Conservation (phyloP, 139 green algal genomes). For the Trebouxia sp. region DNA sequence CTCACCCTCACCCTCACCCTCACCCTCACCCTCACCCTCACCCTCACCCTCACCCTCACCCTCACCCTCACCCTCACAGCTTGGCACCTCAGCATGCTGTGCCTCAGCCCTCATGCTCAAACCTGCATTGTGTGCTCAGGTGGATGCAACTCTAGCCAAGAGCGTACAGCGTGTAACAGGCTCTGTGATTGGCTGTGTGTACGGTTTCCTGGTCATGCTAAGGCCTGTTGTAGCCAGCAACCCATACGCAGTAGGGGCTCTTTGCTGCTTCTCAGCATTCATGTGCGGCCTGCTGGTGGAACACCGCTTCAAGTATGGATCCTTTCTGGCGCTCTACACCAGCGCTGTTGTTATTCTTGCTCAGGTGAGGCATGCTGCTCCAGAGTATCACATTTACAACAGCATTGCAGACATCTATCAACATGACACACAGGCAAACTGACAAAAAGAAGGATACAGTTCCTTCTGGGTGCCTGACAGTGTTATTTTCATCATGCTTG, state of each 20-base stretch:
- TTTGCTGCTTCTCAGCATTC: constrained; percentile 37
- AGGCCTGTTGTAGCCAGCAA: constrained; percentile 38
- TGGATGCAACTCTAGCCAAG: constrained; percentile 4
- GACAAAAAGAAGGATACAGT: too few relatives aligned
- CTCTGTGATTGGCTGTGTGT: constrained; percentile 13
- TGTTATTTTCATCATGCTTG: too few relatives aligned
- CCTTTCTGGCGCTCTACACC: constrained; percentile 23
- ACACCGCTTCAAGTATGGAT: constrained; percentile 1
- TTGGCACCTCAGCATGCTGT: too few relatives aligned
- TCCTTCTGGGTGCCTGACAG: too few relatives aligned
- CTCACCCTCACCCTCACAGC: too few relatives aligned
- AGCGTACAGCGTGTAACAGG: constrained; percentile 8
- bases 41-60: too few relatives aligned
- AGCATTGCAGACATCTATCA: too few relatives aligned
- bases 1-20: too few relatives aligned
- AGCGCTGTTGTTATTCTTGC: constrained; percentile 17
- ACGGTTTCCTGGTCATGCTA: constrained; percentile 46
- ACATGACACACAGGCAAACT: too few relatives aligned
- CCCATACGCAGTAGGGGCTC: constrained; percentile 38
- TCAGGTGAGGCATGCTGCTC: constrained; percentile 1
- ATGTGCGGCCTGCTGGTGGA: constrained; percentile 13
- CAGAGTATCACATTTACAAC: too few relatives aligned
- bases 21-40: too few relatives aligned
- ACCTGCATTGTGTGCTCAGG: not conserved
- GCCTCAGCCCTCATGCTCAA: too few relatives aligned